Percentiles rank a stretch among this genome's conserved stretches.
Evolutionary conservation across 2,329 filamentous ascomycete species (phyloP).

Genomic region (Epicoccum nigrum): DNA sequence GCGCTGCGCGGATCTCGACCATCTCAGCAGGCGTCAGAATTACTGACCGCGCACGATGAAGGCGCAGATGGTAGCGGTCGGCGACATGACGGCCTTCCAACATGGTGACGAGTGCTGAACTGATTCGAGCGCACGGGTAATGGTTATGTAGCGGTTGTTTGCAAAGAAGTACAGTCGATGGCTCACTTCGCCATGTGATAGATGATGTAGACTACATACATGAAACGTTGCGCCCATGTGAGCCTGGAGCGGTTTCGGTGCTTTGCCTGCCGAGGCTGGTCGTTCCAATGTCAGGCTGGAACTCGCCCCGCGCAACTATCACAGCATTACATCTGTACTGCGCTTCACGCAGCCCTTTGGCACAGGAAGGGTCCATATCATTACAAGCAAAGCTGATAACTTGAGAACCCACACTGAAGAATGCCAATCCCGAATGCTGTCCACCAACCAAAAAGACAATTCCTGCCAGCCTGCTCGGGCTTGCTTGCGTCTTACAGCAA

Average conservation of each 20-base stretch:
- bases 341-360: too few relatives aligned
- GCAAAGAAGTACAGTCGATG: not conserved
- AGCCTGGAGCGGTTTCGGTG: slow-evolving; percentile 11
- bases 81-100: slow-evolving; percentile 64
- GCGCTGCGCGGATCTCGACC: slow-evolving; percentile 91
- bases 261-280: slow-evolving; percentile 12
- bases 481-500: not conserved
- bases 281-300: too few relatives aligned
- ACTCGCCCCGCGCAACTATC: not conserved
- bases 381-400: not conserved
- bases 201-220: slow-evolving; percentile 3
- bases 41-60: slow-evolving; percentile 83
- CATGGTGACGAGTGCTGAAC: not conserved
- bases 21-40: slow-evolving; percentile 83
- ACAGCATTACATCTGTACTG: too few relatives aligned
- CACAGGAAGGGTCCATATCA: too few relatives aligned
- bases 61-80: slow-evolving; percentile 77
- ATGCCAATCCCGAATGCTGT: too few relatives aligned
- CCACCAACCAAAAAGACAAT: too few relatives aligned
- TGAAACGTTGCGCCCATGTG: slow-evolving; percentile 1
- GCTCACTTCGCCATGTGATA: slow-evolving; percentile 1
- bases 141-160: not conserved
- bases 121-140: not conserved
- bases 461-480: too few relatives aligned
- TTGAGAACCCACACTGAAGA: not conserved